phyloP scores from a whole-genome alignment of 768 basidiomycete genomes.

The Imleria badia region DNA sequence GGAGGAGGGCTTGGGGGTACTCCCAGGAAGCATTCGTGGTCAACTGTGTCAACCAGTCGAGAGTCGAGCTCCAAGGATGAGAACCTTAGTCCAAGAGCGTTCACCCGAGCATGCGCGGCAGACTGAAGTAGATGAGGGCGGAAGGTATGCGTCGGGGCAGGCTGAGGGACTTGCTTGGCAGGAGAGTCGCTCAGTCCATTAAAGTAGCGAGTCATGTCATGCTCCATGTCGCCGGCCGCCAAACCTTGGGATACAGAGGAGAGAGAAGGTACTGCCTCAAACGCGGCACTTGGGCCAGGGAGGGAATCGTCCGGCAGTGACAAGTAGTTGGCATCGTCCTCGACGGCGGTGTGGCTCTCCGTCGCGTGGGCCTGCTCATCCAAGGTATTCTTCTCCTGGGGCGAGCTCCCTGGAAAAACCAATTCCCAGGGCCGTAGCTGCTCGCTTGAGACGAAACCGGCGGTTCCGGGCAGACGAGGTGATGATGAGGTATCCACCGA shows the following conservation, averaged over 20 bases:
- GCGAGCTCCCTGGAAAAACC: not conserved
- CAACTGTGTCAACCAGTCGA: slow-evolving; percentile 3
- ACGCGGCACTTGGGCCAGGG: not conserved
- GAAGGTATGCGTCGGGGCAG: slow-evolving; percentile 5
- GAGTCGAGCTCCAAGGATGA: slow-evolving; percentile 8
- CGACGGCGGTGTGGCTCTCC: not conserved
- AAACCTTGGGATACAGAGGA: not conserved
- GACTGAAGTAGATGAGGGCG: slow-evolving; percentile 6
- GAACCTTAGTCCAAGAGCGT: slow-evolving; percentile 4
- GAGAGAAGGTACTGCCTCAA: not conserved
- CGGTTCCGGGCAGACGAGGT: slow-evolving; percentile 7
- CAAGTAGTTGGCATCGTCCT: not conserved
- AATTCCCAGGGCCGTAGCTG: slow-evolving; percentile 18
- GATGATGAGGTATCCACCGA: not conserved
- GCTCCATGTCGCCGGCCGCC: slow-evolving; percentile 12
- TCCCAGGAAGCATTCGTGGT: slow-evolving; percentile 25
- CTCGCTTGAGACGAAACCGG: slow-evolving; percentile 8
- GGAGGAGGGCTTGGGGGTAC: slow-evolving; percentile 26
- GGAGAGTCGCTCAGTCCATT: slow-evolving; percentile 28
- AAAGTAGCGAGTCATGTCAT: slow-evolving; percentile 29
- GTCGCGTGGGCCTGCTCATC: not conserved
- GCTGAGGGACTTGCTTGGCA: slow-evolving; percentile 2
- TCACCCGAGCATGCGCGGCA: not conserved
- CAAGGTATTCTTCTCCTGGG: not conserved
- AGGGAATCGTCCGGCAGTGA: not conserved